A percentile compares a stretch with the other conserved stretches of the same genome.
These are phyloP conservation scores for Hanseniaspora mollemarum DNA, from an alignment of 805 yeast species.

Conservation along the genomic window DNA sequence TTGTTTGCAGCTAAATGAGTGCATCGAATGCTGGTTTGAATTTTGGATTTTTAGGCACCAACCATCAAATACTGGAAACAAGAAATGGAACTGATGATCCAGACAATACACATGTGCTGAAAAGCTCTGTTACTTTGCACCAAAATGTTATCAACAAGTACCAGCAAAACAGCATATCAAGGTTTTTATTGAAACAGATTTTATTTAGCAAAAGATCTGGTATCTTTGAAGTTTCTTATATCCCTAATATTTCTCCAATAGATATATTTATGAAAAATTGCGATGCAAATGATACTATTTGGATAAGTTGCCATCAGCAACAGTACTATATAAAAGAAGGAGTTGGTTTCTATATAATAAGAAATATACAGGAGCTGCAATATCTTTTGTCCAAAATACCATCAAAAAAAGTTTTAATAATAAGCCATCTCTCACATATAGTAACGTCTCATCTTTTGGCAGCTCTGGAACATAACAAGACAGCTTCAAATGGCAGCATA, in stretches of 20 bases:
- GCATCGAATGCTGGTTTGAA: background rate
- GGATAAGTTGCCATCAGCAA: constrained; percentile 14
- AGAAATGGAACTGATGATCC: background rate
- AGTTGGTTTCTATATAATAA: background rate
- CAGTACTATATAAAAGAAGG: background rate
- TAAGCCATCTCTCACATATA: constrained; percentile 7
- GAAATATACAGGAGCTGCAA: background rate
- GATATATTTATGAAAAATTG: constrained; percentile 1
- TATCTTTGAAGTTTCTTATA: constrained; percentile 5
- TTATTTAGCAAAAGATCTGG: constrained; percentile 1
- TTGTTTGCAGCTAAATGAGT: background rate
- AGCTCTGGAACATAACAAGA: background rate
- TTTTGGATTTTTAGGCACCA: constrained; percentile 9
- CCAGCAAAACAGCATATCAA: background rate
- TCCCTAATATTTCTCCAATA: constrained; percentile 13
- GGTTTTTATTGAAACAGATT: constrained; percentile 1
- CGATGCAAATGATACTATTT: background rate
- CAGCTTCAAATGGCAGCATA: background rate
- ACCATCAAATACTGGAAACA: background rate
- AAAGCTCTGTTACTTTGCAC: too few relatives aligned
- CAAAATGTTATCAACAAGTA: background rate
- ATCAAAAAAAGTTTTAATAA: background rate
- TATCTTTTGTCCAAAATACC: background rate
- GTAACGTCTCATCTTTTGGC: constrained; percentile 7
- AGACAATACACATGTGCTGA: too few relatives aligned